phyloP scores from a whole-genome alignment of 148 eudicot genomes.

The Vaccinium myrtillus region DNA sequence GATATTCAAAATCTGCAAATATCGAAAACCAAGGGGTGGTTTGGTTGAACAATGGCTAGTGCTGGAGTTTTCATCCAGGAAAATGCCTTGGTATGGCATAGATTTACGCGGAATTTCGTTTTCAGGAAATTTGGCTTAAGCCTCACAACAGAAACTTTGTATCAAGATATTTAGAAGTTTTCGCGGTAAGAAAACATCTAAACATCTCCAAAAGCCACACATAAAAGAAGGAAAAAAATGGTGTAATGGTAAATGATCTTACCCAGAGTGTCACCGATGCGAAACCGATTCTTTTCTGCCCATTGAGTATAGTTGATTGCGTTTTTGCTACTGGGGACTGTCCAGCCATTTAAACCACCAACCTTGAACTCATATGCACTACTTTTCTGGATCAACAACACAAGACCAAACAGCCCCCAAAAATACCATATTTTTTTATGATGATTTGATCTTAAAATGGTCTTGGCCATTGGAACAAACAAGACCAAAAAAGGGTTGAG shows the following conservation, averaged over 20 bases:
- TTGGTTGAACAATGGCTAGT: not conserved
- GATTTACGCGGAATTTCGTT: too few relatives aligned
- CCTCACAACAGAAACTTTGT: too few relatives aligned
- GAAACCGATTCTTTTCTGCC: conserved; percentile 73
- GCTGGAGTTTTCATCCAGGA: not conserved
- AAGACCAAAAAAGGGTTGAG: conserved; percentile 8
- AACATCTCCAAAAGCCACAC: not conserved
- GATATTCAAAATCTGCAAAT: conserved; percentile 58
- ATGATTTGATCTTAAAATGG: conserved; percentile 8
- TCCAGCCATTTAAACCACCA: conserved; percentile 78
- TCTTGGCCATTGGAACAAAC: conserved; percentile 30
- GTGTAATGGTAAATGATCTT: conserved; percentile 17
- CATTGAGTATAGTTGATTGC: conserved; percentile 55
- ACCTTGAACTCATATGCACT: conserved; percentile 57
- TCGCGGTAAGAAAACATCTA: not conserved
- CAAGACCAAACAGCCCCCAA: conserved; percentile 39
- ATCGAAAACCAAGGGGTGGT: not conserved
- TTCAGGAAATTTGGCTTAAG: too few relatives aligned
- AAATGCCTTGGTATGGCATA: not conserved
- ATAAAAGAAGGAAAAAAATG: not conserved
- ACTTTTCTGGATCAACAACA: conserved; percentile 44
- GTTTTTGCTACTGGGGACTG: conserved; percentile 48
- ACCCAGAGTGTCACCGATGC: conserved; percentile 70
- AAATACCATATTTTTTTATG: conserved; percentile 15
- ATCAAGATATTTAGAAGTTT: too few relatives aligned